Evolutionary conservation across 2,329 filamentous ascomycete genomes (phyloP).

Genomic region (Drechslerella coelobrocha): DNA sequence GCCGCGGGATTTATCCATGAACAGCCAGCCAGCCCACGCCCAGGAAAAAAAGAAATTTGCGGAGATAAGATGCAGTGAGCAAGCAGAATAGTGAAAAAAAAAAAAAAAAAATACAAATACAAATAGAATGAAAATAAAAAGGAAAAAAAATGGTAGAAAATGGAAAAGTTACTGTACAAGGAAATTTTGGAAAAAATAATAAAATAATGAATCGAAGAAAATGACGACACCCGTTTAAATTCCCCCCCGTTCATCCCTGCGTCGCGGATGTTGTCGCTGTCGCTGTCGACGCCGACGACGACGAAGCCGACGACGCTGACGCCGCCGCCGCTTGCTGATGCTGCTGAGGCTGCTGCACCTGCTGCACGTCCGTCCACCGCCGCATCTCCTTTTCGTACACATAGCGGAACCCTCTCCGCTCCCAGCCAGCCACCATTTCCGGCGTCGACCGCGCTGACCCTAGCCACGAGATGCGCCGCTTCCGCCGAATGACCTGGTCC

Average conservation of each 20-base stretch:
- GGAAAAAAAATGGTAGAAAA: not conserved
- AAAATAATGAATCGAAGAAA: not conserved
- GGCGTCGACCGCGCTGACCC: conserved; percentile 11
- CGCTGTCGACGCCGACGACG: too few relatives aligned
- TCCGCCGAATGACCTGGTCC: conserved; percentile 29
- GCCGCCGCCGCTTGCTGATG: too few relatives aligned
- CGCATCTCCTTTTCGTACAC: conserved; percentile 31
- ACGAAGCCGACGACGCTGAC: too few relatives aligned
- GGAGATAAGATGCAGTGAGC: not conserved
- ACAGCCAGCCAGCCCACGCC: not conserved
- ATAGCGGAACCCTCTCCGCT: conserved; percentile 33
- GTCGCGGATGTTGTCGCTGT: not conserved
- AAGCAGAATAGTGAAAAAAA: not conserved
- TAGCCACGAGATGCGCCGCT: conserved; percentile 17
- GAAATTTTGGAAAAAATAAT: not conserved
- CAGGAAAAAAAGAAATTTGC: conserved; percentile 1
- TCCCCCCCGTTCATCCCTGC: too few relatives aligned
- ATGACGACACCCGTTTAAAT: not conserved
- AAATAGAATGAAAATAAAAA: too few relatives aligned
- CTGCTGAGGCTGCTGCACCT: not conserved
- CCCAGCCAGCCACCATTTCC: conserved; percentile 16
- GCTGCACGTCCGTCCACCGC: conserved; percentile 13
- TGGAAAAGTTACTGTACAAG: not conserved
- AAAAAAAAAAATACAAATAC: not conserved
- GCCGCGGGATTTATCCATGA: conserved; percentile 3